Percentiles rank a stretch among this genome's conserved stretches.
These are phyloP conservation scores for Corymbia citriodora DNA, from an alignment of 441 rosid species.

Conservation along the genomic window DNA sequence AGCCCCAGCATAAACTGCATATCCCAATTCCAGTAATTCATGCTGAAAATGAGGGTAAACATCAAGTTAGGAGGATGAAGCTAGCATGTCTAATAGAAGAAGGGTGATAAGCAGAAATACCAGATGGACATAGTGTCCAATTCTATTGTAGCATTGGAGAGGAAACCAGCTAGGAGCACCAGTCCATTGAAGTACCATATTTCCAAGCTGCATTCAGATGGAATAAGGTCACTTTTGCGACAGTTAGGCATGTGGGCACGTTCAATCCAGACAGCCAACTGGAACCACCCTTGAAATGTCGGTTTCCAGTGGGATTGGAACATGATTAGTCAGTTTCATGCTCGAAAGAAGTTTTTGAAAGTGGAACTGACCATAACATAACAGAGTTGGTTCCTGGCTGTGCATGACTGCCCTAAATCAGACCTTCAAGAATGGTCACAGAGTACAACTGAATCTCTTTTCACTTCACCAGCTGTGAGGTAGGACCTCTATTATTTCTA, in stretches of 20 bases:
- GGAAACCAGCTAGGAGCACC: conserved; percentile 78
- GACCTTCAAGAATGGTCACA: background rate
- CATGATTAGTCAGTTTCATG: background rate
- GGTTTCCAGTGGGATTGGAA: background rate
- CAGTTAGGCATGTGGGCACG: background rate
- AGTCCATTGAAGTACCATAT: conserved; percentile 93
- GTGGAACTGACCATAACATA: background rate
- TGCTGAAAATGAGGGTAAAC: conserved; percentile 25
- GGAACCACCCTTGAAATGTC: background rate
- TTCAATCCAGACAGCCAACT: background rate
- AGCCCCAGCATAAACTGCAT: conserved; percentile 87
- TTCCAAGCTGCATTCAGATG: conserved; percentile 58
- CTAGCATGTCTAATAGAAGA: background rate
- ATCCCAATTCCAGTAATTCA: conserved; percentile 86
- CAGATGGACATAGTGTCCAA: conserved; percentile 84
- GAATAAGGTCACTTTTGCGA: background rate
- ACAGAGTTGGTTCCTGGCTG: background rate
- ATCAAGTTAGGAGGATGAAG: background rate
- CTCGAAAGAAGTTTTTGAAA: background rate
- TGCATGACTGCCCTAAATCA: background rate
- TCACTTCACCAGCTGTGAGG: background rate
- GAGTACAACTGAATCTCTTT: background rate
- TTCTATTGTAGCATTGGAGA: conserved; percentile 63
- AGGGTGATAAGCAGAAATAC: conserved; percentile 16
- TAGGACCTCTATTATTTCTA: background rate